Evolutionary conservation across 495 filamentous ascomycete genomes (phyloP), one percentile per base, ranked within the genome.

Genomic region (Neurospora sp.): DNA sequence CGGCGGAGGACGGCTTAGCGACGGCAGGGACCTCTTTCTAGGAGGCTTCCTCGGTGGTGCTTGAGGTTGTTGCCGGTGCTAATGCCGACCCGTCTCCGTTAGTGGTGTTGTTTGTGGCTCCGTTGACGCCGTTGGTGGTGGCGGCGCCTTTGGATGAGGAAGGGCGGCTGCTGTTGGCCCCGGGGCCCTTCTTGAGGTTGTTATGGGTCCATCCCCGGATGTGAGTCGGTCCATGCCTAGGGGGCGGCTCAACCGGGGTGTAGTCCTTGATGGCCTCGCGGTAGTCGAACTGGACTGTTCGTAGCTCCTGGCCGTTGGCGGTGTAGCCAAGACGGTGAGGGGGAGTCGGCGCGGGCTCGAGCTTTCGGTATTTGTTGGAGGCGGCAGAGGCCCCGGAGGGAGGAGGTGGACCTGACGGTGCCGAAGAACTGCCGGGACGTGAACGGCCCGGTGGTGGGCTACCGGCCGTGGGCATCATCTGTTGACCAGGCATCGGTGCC

Each of bases 121-220:
- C 54, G 0, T 66, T 66, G 14, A 66, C 14, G 54, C 54, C 54
- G 6, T 66, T 66, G 27, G 54, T n/a, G 20, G 16, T 38, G 16
- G 44, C 41, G 12, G 75, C 66, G n/a, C 70, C 71, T 35, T 72
- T 75, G 35, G 73, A 62, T 18, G 73, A 70, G 31, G 42, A 27
- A 4, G 31, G 42, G 10, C 38, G 31, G 14, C 27, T 20, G n/a
- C n/a, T 23, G 14, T 37, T 18, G 39, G 27, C 42, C 44, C 71
- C 46, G n/a, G 16, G 75, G 69, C 40, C 71, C 72, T 77, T 81
- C 70, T 79, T 75, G 37, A 82, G 77, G 69, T 84, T 84, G 73
- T 85, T 85, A 10, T 85, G 81, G n/a, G 82, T 83, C 85, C 85
- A 86, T 8, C 84, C 85, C 23, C 85, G 73, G n/a, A 86, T 85